Conservation (phyloP, 495 filamentous ascomycete genomes). For the Aspergillus sparsus region DNA sequence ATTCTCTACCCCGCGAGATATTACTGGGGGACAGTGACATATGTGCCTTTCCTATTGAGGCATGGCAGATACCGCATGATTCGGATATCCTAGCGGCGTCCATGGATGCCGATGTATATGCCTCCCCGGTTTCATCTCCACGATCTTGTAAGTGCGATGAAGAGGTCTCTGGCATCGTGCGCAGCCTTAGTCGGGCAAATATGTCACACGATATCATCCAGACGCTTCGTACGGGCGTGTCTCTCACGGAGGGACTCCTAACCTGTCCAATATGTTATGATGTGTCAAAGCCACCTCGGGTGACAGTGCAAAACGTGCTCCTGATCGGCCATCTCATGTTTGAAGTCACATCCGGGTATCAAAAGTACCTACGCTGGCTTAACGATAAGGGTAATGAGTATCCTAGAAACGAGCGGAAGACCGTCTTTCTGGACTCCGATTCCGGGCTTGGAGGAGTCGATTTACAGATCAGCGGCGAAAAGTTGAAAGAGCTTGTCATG, state of each 20-base stretch:
- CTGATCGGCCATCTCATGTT: conserved; percentile 13
- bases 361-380: conserved; percentile 6
- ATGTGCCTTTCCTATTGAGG: conserved; percentile 7
- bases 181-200: neutral
- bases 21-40: conserved; percentile 9
- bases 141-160: conserved; percentile 9
- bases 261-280: conserved; percentile 8
- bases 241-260: conserved; percentile 4
- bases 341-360: conserved; percentile 6
- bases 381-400: neutral
- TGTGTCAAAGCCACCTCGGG: conserved; percentile 11
- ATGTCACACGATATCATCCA: conserved; percentile 13
- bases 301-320: conserved; percentile 10
- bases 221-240: neutral
- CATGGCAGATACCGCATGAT: conserved; percentile 7
- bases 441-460: conserved; percentile 4
- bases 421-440: neutral
- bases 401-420: neutral
- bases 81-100: conserved; percentile 1
- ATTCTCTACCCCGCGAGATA: neutral
- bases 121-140: neutral
- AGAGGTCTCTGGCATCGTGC: conserved; percentile 6
- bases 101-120: neutral
- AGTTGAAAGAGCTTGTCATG: conserved; percentile 12
- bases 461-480: conserved; percentile 6